Evolutionary conservation across 495 filamentous ascomycete species (phyloP).

Genomic region (Penicilliopsis zonata): DNA sequence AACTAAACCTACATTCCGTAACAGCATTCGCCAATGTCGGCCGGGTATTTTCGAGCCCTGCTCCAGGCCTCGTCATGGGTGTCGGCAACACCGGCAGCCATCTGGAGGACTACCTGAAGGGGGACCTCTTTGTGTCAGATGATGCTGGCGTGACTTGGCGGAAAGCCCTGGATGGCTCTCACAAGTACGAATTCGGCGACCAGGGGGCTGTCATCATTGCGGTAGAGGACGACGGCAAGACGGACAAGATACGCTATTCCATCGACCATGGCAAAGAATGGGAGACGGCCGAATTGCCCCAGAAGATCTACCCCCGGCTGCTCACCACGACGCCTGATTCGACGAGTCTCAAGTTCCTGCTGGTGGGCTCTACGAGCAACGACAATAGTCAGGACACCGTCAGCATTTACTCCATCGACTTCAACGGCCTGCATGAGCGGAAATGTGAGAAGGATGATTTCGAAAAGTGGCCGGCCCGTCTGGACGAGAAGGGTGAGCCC

Average conservation of each 20-base stretch:
- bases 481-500: conserved; percentile 66
- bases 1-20: conserved; percentile 82
- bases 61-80: conserved; percentile 86
- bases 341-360: conserved; percentile 76
- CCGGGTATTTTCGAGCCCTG: conserved; percentile 84
- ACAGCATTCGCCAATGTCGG: conserved; percentile 69
- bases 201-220: conserved; percentile 81
- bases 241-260: conserved; percentile 65
- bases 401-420: conserved; percentile 70
- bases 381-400: conserved; percentile 37
- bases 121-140: conserved; percentile 77
- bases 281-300: conserved; percentile 49
- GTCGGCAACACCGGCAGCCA: conserved; percentile 75
- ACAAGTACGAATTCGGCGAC: conserved; percentile 93
- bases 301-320: conserved; percentile 49
- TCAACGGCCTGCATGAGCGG: conserved; percentile 64
- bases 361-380: conserved; percentile 39
- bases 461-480: conserved; percentile 74
- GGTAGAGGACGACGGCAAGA: conserved; percentile 49
- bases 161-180: conserved; percentile 59
- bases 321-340: conserved; percentile 85
- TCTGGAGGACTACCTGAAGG: conserved; percentile 52
- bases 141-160: conserved; percentile 83
- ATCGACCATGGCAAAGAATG: conserved; percentile 78
- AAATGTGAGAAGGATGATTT: conserved; percentile 74